Conservation (phyloP, 495 filamentous ascomycete species). For the Trichoderma reesei region DNA sequence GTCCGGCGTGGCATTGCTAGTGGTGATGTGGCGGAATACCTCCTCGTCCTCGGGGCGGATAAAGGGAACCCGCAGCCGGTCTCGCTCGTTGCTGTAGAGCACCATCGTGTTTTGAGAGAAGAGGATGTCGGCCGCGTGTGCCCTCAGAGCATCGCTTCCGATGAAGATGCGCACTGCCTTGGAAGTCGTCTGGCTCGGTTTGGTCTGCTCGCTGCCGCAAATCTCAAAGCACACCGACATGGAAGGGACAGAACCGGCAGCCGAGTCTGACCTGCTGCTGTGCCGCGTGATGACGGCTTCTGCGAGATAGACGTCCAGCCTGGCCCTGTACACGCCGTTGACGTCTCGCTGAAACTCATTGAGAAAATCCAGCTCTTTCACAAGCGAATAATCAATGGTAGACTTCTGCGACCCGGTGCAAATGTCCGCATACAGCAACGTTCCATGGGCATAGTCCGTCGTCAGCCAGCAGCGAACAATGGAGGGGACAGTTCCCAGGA, state of each 20-base stretch:
- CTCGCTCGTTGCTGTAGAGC: constrained; percentile 75
- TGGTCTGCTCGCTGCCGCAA: constrained; percentile 38
- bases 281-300: constrained; percentile 76
- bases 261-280: constrained; percentile 62
- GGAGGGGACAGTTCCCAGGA: constrained; percentile 77
- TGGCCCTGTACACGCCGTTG: constrained; percentile 55
- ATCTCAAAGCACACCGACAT: constrained; percentile 72
- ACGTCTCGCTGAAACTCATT: constrained; percentile 53
- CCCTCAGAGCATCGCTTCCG: constrained; percentile 76
- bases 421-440: constrained; percentile 80
- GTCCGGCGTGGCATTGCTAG: constrained; percentile 40
- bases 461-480: constrained; percentile 96
- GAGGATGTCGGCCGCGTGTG: constrained; percentile 81
- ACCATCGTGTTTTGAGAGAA: constrained; percentile 86
- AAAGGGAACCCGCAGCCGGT: constrained; percentile 85
- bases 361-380: constrained; percentile 60
- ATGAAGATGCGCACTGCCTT: constrained; percentile 68
- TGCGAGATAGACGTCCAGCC: constrained; percentile 74
- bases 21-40: constrained; percentile 66
- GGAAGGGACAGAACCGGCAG: constrained; percentile 68
- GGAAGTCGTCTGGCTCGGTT: constrained; percentile 35
- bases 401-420: constrained; percentile 90
- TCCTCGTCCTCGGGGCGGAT: constrained; percentile 85
- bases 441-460: constrained; percentile 72
- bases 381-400: constrained; percentile 57